Evolutionary conservation across 2,329 filamentous ascomycete genomes (phyloP).

Genomic region (Elsinoe fawcettii): DNA sequence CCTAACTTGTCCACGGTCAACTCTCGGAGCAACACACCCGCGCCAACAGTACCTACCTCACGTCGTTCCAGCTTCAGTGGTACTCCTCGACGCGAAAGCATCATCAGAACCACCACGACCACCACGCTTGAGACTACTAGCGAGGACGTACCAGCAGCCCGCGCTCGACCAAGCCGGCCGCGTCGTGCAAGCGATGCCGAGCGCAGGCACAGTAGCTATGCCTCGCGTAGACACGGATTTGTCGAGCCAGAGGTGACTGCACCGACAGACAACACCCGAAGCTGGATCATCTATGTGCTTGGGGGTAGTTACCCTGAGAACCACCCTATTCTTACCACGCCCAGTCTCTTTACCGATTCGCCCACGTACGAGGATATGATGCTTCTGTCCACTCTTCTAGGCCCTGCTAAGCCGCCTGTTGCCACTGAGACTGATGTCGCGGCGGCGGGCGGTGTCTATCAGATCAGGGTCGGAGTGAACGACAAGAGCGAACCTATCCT

Average conservation of each 20-base stretch:
- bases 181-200: slow-evolving; percentile 53
- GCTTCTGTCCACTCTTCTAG: slow-evolving; percentile 57
- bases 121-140: slow-evolving; percentile 31
- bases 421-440: slow-evolving; percentile 57
- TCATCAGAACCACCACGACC: slow-evolving; percentile 29
- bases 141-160: slow-evolving; percentile 26
- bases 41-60: slow-evolving; percentile 15
- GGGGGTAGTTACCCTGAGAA: slow-evolving; percentile 63
- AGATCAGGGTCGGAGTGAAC: slow-evolving; percentile 33
- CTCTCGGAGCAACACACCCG: slow-evolving; percentile 36
- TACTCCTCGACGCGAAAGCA: slow-evolving; percentile 31
- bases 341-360: slow-evolving; percentile 62
- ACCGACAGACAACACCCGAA: slow-evolving; percentile 51
- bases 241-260: slow-evolving; percentile 47
- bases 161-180: slow-evolving; percentile 40
- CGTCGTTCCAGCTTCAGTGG: slow-evolving; percentile 16
- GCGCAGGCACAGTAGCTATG: slow-evolving; percentile 33
- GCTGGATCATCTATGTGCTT: slow-evolving; percentile 66
- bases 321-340: slow-evolving; percentile 61
- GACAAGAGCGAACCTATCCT: slow-evolving; percentile 18
- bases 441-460: slow-evolving; percentile 54
- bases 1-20: slow-evolving; percentile 48
- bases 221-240: slow-evolving; percentile 54
- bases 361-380: slow-evolving; percentile 68
- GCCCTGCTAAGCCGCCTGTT: slow-evolving; percentile 61